Percentiles rank a stretch among this genome's conserved stretches.
Conservation (phyloP, 116 monocot species). For the Posidonia oceanica region DNA sequence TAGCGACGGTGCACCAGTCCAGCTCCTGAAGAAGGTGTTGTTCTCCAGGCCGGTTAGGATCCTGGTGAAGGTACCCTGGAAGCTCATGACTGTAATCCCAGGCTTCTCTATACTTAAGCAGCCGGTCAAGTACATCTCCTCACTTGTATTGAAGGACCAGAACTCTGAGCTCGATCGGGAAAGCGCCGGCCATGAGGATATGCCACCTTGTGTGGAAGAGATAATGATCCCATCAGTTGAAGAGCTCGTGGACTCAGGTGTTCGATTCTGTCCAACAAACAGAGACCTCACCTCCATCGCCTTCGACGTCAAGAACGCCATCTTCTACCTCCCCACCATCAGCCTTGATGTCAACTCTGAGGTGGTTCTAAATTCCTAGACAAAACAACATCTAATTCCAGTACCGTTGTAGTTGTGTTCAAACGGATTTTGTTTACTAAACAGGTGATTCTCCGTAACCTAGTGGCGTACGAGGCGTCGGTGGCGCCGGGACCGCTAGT, state of each 20-base stretch:
- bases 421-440: no score
- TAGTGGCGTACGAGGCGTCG: no score
- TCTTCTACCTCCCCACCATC: conserved; percentile 39
- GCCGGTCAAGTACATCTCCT: conserved; percentile 25
- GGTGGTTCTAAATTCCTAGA: no score
- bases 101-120: conserved; percentile 22
- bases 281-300: conserved; percentile 16
- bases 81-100: no score
- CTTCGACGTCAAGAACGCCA: conserved; percentile 28
- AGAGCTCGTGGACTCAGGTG: conserved; percentile 29
- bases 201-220: conserved; percentile 38
- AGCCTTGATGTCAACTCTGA: no score
- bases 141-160: not conserved
- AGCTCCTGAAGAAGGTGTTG: no score
- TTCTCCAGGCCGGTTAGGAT: no score
- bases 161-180: not conserved
- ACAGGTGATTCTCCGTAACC: no score
- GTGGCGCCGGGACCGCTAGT: no score
- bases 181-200: not conserved
- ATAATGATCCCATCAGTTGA: conserved; percentile 47
- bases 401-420: no score
- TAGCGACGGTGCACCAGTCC: no score
- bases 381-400: no score
- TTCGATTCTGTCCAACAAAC: conserved; percentile 23
- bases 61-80: conserved; percentile 19